These are phyloP conservation scores for Corymbia maculata DNA, from an alignment of 345 rosid species.

Conservation along the genomic window DNA sequence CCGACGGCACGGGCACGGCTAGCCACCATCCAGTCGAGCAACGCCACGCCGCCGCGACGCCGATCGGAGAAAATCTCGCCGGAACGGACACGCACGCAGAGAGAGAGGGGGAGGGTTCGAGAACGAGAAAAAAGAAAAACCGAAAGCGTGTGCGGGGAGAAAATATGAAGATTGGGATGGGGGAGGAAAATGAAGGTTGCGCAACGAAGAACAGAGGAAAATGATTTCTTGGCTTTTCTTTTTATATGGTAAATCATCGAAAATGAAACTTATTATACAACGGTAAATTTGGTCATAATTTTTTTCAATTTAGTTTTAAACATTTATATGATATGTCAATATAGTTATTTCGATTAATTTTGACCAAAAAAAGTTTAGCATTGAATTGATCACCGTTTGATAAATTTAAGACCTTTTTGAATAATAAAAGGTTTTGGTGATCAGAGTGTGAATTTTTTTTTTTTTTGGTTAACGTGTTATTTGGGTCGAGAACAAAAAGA, in stretches of 20 bases:
- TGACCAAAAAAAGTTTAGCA: not conserved
- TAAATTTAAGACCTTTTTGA: not conserved
- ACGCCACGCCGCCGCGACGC: not conserved
- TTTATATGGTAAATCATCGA: rapidly evolving
- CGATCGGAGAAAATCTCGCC: not conserved
- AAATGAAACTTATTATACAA: not conserved
- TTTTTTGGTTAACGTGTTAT: no score
- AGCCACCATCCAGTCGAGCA: not conserved
- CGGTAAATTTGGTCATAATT: rapidly evolving
- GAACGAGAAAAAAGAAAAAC: not conserved
- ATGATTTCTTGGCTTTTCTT: not conserved
- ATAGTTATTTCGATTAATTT: rapidly evolving
- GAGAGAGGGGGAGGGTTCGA: not conserved
- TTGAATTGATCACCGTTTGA: rapidly evolving
- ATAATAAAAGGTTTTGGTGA: no score
- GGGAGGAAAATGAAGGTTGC: not conserved
- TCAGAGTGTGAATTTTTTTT: no score
- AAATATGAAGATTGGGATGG: not conserved
- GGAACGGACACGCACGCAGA: not conserved
- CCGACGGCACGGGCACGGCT: not conserved
- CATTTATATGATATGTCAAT: not conserved
- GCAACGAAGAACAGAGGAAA: not conserved
- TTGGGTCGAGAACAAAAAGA: no score
- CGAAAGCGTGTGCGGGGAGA: no score
- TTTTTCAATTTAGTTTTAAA: not conserved